phyloP scores from a whole-genome alignment of 176 grass and related monocot species.

The Tillandsia fasciculata region DNA sequence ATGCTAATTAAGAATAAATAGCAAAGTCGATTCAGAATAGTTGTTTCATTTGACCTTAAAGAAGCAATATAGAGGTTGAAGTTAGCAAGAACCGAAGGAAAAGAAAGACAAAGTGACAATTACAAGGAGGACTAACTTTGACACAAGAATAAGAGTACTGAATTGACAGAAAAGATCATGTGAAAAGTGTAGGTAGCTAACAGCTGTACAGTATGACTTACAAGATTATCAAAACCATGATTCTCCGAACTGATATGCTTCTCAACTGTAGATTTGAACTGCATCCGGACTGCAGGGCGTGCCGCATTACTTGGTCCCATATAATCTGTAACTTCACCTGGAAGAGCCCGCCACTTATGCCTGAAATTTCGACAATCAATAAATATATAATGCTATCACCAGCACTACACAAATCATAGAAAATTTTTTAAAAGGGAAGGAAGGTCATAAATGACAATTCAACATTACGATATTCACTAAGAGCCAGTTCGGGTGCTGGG shows the following conservation, averaged over 20 bases:
- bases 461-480: no score
- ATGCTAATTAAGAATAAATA: no score
- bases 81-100: no score
- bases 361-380: constrained; percentile 16
- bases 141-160: not conserved
- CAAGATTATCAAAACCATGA: constrained; percentile 26
- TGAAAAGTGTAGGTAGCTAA: constrained; percentile 2
- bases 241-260: constrained; percentile 22
- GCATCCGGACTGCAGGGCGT: constrained; percentile 31
- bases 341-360: constrained; percentile 33
- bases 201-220: constrained; percentile 27
- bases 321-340: constrained; percentile 30
- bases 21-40: no score
- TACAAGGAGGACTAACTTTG: no score
- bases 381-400: not conserved
- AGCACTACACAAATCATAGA: not conserved
- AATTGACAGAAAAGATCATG: not conserved
- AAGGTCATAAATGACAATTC: no score
- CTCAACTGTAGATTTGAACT: constrained; percentile 37
- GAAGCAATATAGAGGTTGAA: no score
- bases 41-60: no score
- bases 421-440: no score
- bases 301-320: constrained; percentile 39
- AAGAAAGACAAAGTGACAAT: no score
- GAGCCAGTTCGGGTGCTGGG: no score